These are phyloP conservation scores for Pleodorina starrii DNA, from an alignment of 139 green algal genomes.

Conservation along the genomic window DNA sequence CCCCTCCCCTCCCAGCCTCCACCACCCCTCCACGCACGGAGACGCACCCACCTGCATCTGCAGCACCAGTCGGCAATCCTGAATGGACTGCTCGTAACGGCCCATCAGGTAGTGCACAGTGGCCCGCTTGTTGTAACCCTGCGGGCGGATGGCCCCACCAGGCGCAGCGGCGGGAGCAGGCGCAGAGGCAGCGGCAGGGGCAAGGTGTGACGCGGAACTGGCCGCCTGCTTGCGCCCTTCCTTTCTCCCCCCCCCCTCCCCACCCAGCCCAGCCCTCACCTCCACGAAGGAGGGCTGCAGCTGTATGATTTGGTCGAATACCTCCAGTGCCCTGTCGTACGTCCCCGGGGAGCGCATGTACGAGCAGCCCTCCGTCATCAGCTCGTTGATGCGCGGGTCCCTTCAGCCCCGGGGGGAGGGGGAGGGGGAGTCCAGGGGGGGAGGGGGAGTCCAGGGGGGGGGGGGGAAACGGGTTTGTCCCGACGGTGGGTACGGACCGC, in stretches of 20 bases:
- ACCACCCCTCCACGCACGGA: not conserved
- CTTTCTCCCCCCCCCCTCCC: not conserved
- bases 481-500: too few relatives aligned
- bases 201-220: not conserved
- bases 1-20: not conserved
- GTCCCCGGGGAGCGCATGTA: conserved; percentile 50
- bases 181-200: not conserved
- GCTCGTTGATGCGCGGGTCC: conserved; percentile 46
- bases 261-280: conserved; percentile 26
- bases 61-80: conserved; percentile 69
- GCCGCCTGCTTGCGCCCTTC: not conserved
- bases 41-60: conserved; percentile 56
- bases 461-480: too few relatives aligned
- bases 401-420: not conserved
- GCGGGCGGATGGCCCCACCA: not conserved
- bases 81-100: conserved; percentile 67
- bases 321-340: conserved; percentile 50
- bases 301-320: conserved; percentile 61
- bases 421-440: too few relatives aligned
- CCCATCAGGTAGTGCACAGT: conserved; percentile 76
- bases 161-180: not conserved
- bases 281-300: conserved; percentile 61
- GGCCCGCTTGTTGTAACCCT: conserved; percentile 85
- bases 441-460: too few relatives aligned
- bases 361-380: conserved; percentile 64